A percentile compares a stretch with the other conserved stretches of the same genome.
These are phyloP conservation scores for Gnaphalium uliginosum DNA, from an alignment of 129 eudicot genomes.

Conservation along the genomic window DNA sequence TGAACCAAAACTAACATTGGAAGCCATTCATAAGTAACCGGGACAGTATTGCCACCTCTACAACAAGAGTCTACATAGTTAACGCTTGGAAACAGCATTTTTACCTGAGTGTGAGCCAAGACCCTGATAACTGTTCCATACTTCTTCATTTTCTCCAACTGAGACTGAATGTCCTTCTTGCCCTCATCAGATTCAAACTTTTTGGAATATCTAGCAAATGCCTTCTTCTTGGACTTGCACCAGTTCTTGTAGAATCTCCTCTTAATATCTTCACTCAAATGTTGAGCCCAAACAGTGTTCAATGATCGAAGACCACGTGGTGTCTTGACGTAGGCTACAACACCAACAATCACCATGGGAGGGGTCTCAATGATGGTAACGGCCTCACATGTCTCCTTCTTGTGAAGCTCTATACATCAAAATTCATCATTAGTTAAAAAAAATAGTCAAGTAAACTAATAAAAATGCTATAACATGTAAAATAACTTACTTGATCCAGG, in stretches of 20 bases:
- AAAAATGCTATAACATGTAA: background rate
- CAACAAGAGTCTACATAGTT: background rate
- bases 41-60: background rate
- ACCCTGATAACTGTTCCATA: conserved; percentile 65
- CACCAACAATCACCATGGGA: conserved; percentile 77
- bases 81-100: background rate
- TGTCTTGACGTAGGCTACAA: conserved; percentile 68
- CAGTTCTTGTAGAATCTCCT: conserved; percentile 81
- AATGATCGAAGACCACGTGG: conserved; percentile 65
- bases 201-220: conserved; percentile 63
- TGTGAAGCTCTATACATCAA: conserved; percentile 61
- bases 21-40: background rate
- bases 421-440: background rate
- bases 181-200: conserved; percentile 67
- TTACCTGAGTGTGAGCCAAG: conserved; percentile 56
- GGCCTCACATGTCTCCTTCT: conserved; percentile 82
- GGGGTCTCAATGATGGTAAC: conserved; percentile 77
- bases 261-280: conserved; percentile 64
- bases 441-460: background rate
- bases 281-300: conserved; percentile 82
- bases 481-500: conserved; percentile 46
- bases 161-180: conserved; percentile 60
- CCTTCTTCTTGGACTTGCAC: conserved; percentile 88
- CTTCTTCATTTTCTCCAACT: conserved; percentile 76
- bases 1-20: background rate